These are phyloP conservation scores for Colletotrichum godetiae DNA, from an alignment of 2,329 filamentous ascomycete genomes.

Conservation along the genomic window DNA sequence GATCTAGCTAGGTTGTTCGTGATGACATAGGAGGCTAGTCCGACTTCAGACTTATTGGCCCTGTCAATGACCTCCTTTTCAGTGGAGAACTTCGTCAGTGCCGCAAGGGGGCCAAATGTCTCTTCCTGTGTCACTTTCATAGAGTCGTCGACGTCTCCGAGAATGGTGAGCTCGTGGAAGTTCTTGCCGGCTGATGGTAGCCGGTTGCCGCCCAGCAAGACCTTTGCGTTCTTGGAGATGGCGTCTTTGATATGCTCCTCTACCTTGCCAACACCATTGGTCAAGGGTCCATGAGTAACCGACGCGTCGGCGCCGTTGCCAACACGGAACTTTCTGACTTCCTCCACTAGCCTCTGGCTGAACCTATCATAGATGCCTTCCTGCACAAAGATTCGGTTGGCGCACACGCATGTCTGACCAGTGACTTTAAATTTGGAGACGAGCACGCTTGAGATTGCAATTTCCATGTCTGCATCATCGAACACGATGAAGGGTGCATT, in stretches of 20 bases:
- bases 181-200: conserved; percentile 72
- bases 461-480: conserved; percentile 90
- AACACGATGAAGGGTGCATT: conserved; percentile 98
- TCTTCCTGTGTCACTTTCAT: conserved; percentile 78
- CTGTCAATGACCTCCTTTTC: conserved; percentile 77
- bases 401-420: conserved; percentile 95
- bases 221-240: conserved; percentile 53
- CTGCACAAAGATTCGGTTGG: conserved; percentile 86
- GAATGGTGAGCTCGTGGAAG: conserved; percentile 79
- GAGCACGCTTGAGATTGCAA: conserved; percentile 84
- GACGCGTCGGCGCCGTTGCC: conserved; percentile 72
- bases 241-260: conserved; percentile 74
- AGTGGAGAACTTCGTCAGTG: conserved; percentile 75
- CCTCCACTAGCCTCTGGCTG: conserved; percentile 73
- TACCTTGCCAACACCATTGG: conserved; percentile 74
- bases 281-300: conserved; percentile 72
- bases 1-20: conserved; percentile 56
- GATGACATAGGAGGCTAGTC: conserved; percentile 81
- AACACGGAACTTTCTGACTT: conserved; percentile 80
- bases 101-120: conserved; percentile 81
- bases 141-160: conserved; percentile 74
- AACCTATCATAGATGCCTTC: conserved; percentile 82
- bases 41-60: conserved; percentile 76
- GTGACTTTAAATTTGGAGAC: conserved; percentile 92
- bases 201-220: conserved; percentile 71